Conservation (phyloP, 306 rosid genomes). For the Hippophae gyantsensis region DNA sequence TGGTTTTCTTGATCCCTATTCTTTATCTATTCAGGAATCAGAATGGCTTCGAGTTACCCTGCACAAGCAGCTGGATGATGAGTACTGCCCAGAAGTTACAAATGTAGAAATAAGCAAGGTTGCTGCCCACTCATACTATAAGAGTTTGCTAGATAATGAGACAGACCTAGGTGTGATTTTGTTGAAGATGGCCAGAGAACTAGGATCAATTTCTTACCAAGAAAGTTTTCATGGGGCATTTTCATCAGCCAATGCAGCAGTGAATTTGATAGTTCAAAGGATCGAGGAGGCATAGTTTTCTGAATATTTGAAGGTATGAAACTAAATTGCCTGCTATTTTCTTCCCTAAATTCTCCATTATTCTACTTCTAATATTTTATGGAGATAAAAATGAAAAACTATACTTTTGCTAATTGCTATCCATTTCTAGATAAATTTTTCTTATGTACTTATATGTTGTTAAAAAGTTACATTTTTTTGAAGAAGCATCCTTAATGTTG, state of each 20-base stretch:
- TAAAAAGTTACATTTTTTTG: too few species aligned
- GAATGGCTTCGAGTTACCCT: constrained; percentile 81
- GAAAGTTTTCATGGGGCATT: constrained; percentile 96
- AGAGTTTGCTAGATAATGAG: constrained; percentile 46
- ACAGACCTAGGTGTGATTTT: constrained; percentile 74
- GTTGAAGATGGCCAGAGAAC: constrained; percentile 59
- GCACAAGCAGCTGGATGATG: constrained; percentile 91
- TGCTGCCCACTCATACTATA: constrained; percentile 69
- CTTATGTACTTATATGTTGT: too few species aligned
- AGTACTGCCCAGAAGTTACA: constrained; percentile 86
- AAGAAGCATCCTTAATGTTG: too few species aligned
- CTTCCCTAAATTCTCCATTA: background rate
- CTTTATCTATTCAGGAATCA: constrained; percentile 52
- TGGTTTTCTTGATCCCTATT: background rate
- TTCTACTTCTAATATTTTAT: background rate
- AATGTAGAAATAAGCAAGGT: constrained; percentile 81
- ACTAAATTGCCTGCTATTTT: background rate
- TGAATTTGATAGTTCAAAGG: constrained; percentile 62
- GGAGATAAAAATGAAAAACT: too few species aligned
- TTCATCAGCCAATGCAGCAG: constrained; percentile 91
- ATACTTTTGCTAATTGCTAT: too few species aligned
- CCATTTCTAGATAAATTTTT: too few species aligned
- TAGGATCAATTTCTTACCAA: constrained; percentile 67
- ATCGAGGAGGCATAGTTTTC: constrained; percentile 30
- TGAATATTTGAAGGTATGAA: constrained; percentile 2